These are phyloP conservation scores for Pythium angustatum DNA, from an alignment of 352 stramenopile species.

Conservation along the genomic window DNA sequence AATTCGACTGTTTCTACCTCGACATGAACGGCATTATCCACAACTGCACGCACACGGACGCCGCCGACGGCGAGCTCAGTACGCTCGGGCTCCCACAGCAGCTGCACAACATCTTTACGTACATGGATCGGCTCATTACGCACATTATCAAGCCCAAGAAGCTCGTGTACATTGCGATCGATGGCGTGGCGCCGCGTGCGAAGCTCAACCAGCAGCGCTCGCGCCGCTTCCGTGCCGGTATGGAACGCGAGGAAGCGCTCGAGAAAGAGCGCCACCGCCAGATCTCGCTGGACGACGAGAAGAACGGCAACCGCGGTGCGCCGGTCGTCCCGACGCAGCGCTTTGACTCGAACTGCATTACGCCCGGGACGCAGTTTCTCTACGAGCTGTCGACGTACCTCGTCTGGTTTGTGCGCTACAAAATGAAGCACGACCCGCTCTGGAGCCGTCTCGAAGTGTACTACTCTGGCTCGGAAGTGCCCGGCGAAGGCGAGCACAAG, in stretches of 20 bases:
- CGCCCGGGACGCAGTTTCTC: slow-evolving; percentile 99
- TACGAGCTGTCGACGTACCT: slow-evolving; percentile 90
- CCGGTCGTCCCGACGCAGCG: slow-evolving; percentile 39
- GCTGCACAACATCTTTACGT: slow-evolving; percentile 90
- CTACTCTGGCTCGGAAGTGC: slow-evolving; percentile 97
- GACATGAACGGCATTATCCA: slow-evolving; percentile 99
- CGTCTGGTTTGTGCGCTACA: slow-evolving; percentile 94
- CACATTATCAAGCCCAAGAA: slow-evolving; percentile 97
- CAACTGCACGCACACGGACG: slow-evolving; percentile 97
- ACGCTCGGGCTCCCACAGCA: slow-evolving; percentile 93
- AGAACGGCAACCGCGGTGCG: slow-evolving; percentile 46
- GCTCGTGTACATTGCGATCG: slow-evolving; percentile 98
- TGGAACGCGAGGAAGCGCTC: slow-evolving; percentile 73
- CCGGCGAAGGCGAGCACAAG: slow-evolving; percentile 99
- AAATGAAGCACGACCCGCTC: slow-evolving; percentile 95
- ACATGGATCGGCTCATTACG: slow-evolving; percentile 95
- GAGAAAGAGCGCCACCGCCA: slow-evolving; percentile 71
- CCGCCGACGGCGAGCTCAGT: slow-evolving; percentile 89
- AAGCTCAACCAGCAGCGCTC: slow-evolving; percentile 99
- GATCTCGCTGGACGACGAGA: slow-evolving; percentile 77
- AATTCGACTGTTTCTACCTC: slow-evolving; percentile 99
- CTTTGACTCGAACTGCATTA: slow-evolving; percentile 99
- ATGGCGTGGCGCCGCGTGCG: slow-evolving; percentile 97
- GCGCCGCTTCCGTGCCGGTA: slow-evolving; percentile 90
- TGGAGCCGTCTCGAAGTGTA: slow-evolving; percentile 96